These are phyloP conservation scores for Talaromyces nanjingensis DNA, from an alignment of 495 filamentous ascomycete species.

Conservation along the genomic window DNA sequence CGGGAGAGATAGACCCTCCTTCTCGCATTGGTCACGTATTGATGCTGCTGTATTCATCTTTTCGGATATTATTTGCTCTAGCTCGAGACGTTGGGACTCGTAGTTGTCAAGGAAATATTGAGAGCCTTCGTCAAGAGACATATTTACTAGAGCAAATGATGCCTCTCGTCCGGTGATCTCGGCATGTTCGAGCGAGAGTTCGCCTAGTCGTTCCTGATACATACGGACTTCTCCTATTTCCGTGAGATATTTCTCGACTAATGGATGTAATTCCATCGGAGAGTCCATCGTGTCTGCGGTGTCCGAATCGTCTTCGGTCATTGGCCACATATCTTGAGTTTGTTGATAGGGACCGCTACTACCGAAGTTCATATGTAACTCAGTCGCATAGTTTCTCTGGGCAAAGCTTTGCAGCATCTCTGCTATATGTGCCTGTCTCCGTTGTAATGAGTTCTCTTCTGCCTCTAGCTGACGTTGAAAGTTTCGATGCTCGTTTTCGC, in stretches of 20 bases:
- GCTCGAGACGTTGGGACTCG: slow-evolving; percentile 16
- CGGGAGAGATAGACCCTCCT: neutral
- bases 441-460: neutral
- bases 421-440: neutral
- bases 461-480: neutral
- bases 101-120: slow-evolving; percentile 19
- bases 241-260: slow-evolving; percentile 17
- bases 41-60: neutral
- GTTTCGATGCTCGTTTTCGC: neutral
- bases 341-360: too few relatives aligned
- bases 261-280: neutral
- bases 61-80: slow-evolving; percentile 2
- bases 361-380: neutral
- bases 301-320: neutral
- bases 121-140: slow-evolving; percentile 18
- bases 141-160: slow-evolving; percentile 8
- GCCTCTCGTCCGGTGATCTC: slow-evolving; percentile 16
- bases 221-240: slow-evolving; percentile 23
- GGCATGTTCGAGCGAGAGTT: slow-evolving; percentile 19
- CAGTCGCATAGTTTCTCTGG: neutral
- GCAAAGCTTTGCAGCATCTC: neutral
- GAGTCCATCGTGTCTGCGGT: slow-evolving; percentile 2
- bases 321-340: neutral
- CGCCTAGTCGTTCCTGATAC: slow-evolving; percentile 19
- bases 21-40: slow-evolving; percentile 15